Evolutionary conservation across 495 filamentous ascomycete genomes (phyloP).

Genomic region (Neurospora intermedia): DNA sequence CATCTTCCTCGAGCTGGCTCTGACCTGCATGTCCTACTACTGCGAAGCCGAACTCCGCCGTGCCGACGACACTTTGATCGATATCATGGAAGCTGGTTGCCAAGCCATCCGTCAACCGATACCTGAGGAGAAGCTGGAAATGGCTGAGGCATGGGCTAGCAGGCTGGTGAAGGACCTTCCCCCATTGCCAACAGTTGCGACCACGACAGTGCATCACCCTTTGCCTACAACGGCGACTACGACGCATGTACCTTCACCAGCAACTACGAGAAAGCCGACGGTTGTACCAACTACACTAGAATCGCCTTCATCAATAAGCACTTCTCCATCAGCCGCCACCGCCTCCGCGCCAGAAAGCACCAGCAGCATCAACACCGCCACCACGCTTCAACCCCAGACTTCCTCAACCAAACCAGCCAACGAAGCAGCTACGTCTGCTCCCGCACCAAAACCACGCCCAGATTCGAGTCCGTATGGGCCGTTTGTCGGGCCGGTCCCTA

Average conservation of each 20-base stretch:
- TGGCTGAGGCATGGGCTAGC: conserved; percentile 14
- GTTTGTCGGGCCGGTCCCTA: neutral
- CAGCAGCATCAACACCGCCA: neutral
- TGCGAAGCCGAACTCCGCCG: conserved; percentile 16
- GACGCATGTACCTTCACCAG: neutral
- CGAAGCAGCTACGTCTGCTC: neutral
- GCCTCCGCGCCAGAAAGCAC: neutral
- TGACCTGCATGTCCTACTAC: conserved; percentile 20
- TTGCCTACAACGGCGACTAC: neutral
- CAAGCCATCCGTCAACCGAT: conserved; percentile 9
- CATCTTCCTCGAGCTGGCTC: conserved; percentile 13
- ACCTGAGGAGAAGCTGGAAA: conserved; percentile 8
- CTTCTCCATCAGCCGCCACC: neutral
- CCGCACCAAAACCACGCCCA: neutral
- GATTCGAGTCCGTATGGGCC: neutral
- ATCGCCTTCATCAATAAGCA: neutral
- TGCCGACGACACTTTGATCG: conserved; percentile 13
- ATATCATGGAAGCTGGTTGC: conserved; percentile 14
- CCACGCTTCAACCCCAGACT: neutral
- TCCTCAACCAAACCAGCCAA: neutral
- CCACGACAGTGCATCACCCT: neutral
- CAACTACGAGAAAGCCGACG: neutral
- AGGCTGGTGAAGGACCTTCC: conserved; percentile 11
- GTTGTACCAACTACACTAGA: neutral
- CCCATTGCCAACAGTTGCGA: conserved; percentile 1